Evolutionary conservation across 257 asterid species (phyloP), one percentile per base, ranked within the genome.

Genomic region (Haberlea rhodopensis): DNA sequence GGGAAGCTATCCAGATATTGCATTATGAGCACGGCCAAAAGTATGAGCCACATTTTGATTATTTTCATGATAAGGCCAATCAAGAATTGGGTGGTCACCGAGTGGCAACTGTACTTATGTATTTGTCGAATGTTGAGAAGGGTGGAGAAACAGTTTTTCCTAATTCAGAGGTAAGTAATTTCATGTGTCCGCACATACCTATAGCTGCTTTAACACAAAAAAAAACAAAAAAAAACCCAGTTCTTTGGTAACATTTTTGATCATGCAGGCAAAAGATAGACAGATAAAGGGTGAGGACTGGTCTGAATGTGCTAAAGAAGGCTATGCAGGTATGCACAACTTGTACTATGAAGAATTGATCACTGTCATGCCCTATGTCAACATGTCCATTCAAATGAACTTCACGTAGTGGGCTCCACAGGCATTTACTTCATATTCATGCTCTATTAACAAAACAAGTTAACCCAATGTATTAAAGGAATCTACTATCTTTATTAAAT

Each of bases 91-190:
- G 99, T 15, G 96, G 97, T 54, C 92, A 94, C 69, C 81, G 95
- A 18, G 69, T 94, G 57, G 99, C 97, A 57, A 90, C 99, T 1
- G 96, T 94, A 64, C 95, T 94, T 54, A 86, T 86, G 95, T 90
- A 94, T 75, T 80, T 87, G 57, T 86, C 96, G 1, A 57, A 86
- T 27, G 90, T 90, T 43, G 79, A 69, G 43, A 76, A 79, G 76
- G 99, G 95, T 9, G 97, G 99, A 31, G 97, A 94, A 77, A 94
- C 96, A 0, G 75, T 94, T 60, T 92, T 94, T 45, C 96, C 97
- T 28, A 4, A 66, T 62, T 84, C 99, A 2, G 89, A 77, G 77
- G 97, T 83, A 67, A 51, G 69, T 40, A 60, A 26, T 19, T 9
- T 32, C 5, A 64, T 7, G 3, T 29, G n/a, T 29, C 29, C 45